These are phyloP conservation scores for Plasmodium knowlesi DNA, from an alignment of 169 alveolate genomes.

Conservation along the genomic window DNA sequence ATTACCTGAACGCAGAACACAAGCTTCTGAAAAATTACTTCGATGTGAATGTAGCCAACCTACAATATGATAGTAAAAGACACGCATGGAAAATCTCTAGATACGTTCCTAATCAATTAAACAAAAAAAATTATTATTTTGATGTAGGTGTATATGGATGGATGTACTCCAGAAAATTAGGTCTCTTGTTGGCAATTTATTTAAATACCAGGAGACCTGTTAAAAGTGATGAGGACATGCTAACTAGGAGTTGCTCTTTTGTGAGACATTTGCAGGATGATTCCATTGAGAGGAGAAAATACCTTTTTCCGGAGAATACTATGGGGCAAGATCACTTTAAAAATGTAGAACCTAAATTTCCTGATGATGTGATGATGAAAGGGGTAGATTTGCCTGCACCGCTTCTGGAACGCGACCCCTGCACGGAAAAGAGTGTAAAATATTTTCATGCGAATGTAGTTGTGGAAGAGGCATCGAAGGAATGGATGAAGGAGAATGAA, in stretches of 20 bases:
- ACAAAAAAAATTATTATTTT: constrained; percentile 77
- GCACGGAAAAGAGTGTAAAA: neutral
- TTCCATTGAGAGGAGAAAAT: neutral
- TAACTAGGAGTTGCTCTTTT: neutral
- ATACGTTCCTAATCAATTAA: constrained; percentile 77
- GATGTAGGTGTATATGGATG: constrained; percentile 79
- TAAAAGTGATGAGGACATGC: neutral
- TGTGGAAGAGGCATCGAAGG: neutral
- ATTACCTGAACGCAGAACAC: constrained; percentile 9
- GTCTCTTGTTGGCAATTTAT: constrained; percentile 16
- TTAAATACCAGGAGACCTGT: neutral
- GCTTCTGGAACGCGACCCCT: neutral
- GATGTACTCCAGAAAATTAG: constrained; percentile 74
- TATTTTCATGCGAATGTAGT: neutral
- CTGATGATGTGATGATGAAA: neutral
- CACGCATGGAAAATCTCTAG: constrained; percentile 78
- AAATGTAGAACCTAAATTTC: neutral
- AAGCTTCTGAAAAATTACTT: neutral
- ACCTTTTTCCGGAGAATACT: neutral
- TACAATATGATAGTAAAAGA: constrained; percentile 19
- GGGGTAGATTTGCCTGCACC: neutral
- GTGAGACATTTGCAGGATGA: neutral
- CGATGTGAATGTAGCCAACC: neutral
- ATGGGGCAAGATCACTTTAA: neutral
- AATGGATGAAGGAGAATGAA: neutral